A percentile compares a stretch with the other conserved stretches of the same genome.
Evolutionary conservation across 208 protist genomes (phyloP).

Genomic region (Acanthamoeba culbertsoni): DNA sequence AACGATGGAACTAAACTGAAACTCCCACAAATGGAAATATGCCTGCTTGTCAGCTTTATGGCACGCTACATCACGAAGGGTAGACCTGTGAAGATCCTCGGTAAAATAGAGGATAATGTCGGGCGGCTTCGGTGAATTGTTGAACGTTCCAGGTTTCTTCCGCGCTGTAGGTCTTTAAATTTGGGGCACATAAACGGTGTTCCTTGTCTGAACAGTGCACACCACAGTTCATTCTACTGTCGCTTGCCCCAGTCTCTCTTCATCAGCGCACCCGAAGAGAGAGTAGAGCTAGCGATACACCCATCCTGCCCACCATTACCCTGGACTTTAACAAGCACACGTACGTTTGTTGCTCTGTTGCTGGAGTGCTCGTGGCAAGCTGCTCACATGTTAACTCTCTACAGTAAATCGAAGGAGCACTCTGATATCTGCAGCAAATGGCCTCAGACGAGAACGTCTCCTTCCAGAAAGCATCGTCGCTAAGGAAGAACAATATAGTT

Average conservation of each 20-base stretch:
- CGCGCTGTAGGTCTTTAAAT: not conserved
- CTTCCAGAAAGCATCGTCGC: conserved; percentile 79
- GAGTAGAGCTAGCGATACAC: not conserved
- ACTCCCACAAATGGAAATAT: too few relatives aligned
- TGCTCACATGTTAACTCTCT: not conserved
- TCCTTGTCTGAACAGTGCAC: not conserved
- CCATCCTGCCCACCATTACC: not conserved
- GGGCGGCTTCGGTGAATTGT: not conserved
- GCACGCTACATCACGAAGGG: too few relatives aligned
- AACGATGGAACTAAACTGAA: too few relatives aligned
- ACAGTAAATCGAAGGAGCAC: conserved; percentile 35
- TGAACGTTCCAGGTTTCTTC: not conserved
- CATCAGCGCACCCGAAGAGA: not conserved
- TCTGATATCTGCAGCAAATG: conserved; percentile 46
- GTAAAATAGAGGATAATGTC: too few relatives aligned
- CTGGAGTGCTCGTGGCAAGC: not conserved
- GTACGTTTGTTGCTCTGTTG: not conserved
- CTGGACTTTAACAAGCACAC: not conserved
- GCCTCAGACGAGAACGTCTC: conserved; percentile 60
- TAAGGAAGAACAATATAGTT: conserved; percentile 85
- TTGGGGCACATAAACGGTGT: not conserved
- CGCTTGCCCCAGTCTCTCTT: not conserved
- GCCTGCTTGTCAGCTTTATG: too few relatives aligned
- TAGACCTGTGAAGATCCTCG: too few relatives aligned
- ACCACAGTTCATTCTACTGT: not conserved